These are phyloP conservation scores for Pleurotus sapidus DNA, from an alignment of 768 basidiomycete species.

Conservation along the genomic window DNA sequence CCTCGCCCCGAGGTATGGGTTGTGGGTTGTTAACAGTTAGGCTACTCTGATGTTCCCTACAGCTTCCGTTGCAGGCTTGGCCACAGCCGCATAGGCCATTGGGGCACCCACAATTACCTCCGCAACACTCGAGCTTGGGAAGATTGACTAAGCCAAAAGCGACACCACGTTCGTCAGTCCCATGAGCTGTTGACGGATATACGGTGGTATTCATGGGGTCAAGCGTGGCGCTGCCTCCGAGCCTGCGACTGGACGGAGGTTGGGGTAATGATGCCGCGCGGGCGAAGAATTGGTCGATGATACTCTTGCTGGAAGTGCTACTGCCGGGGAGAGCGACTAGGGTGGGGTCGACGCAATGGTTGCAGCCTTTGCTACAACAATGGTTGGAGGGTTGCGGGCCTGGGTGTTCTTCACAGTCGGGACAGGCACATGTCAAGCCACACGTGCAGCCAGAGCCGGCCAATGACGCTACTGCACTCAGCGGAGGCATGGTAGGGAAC, in stretches of 20 bases:
- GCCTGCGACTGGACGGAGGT: slow-evolving; percentile 43
- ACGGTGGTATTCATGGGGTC: slow-evolving; percentile 50
- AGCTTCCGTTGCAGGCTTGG: slow-evolving; percentile 54
- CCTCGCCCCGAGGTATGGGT: neutral
- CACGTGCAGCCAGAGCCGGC: slow-evolving; percentile 74
- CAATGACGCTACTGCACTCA: slow-evolving; percentile 53
- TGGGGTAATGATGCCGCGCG: slow-evolving; percentile 68
- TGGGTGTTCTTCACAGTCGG: slow-evolving; percentile 73
- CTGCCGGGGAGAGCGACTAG: slow-evolving; percentile 3
- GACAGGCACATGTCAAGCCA: slow-evolving; percentile 65
- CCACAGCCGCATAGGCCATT: slow-evolving; percentile 52
- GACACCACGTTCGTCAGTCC: slow-evolving; percentile 34
- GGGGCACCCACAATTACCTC: slow-evolving; percentile 58
- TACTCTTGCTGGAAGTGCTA: slow-evolving; percentile 17
- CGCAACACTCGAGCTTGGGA: slow-evolving; percentile 69
- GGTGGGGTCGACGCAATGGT: slow-evolving; percentile 36
- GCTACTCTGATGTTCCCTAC: slow-evolving; percentile 28
- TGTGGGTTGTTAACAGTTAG: neutral
- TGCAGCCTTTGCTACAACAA: slow-evolving; percentile 30
- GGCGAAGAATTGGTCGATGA: slow-evolving; percentile 65
- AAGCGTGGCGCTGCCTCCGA: slow-evolving; percentile 31
- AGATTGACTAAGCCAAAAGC: slow-evolving; percentile 51
- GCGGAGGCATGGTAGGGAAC: slow-evolving; percentile 59
- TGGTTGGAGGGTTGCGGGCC: slow-evolving; percentile 36
- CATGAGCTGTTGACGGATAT: slow-evolving; percentile 35